phyloP scores from a whole-genome alignment of 305 asterid species.

The Solanum hybrid region DNA sequence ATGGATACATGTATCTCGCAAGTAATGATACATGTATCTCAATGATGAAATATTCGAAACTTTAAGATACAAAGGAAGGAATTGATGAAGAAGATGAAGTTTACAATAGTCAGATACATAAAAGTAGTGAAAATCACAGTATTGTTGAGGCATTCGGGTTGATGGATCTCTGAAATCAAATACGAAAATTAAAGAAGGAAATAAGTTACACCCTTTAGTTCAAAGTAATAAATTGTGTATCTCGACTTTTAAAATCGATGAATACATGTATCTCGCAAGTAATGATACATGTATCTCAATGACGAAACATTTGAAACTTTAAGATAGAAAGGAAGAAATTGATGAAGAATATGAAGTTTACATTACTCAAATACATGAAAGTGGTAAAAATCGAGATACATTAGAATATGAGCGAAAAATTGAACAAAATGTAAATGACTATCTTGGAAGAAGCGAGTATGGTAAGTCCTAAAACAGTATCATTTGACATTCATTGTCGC shows the following conservation, averaged over 20 bases:
- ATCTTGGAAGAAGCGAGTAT: too few relatives aligned
- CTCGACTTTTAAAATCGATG: neutral
- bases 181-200: neutral
- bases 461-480: neutral
- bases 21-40: neutral
- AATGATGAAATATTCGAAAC: too few relatives aligned
- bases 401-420: neutral
- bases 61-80: neutral
- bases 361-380: too few relatives aligned
- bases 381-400: neutral
- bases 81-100: neutral
- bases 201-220: neutral
- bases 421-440: neutral
- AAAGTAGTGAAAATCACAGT: neutral
- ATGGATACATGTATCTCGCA: neutral
- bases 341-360: conserved; percentile 10
- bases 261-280: neutral
- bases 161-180: too few relatives aligned
- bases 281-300: neutral
- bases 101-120: neutral
- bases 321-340: too few relatives aligned
- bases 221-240: too few relatives aligned
- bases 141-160: neutral
- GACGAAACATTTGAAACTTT: neutral
- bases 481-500: neutral